Percentiles rank a stretch among this genome's conserved stretches.
These are phyloP conservation scores for Carnegiea gigantea DNA, from an alignment of 179 eudicot species.

Conservation along the genomic window DNA sequence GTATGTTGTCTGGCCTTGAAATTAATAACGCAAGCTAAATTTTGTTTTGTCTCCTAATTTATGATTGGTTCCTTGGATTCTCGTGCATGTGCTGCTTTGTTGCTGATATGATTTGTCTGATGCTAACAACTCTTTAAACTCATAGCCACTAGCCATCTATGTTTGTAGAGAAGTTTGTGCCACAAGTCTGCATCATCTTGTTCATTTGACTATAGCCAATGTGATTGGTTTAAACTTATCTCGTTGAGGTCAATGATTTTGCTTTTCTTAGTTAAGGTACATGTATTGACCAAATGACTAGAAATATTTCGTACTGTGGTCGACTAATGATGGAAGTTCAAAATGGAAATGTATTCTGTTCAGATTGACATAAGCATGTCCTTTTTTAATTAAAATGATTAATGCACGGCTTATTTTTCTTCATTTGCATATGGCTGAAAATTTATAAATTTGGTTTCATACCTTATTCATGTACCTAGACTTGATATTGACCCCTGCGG, in stretches of 20 bases:
- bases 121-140: not conserved
- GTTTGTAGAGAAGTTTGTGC: not conserved
- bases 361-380: not conserved
- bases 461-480: not conserved
- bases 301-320: not conserved
- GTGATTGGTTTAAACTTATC: not conserved
- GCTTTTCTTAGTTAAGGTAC: not conserved
- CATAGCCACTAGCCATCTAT: too few species aligned
- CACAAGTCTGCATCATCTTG: not conserved
- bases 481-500: not conserved
- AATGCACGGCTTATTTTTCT: too few species aligned
- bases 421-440: not conserved
- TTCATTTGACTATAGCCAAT: not conserved
- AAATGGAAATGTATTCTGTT: not conserved
- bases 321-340: not conserved
- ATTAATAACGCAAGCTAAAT: not conserved
- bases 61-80: not conserved
- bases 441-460: not conserved
- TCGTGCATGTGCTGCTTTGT: not conserved
- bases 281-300: not conserved
- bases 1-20: slow-evolving; percentile 34
- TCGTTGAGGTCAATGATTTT: not conserved
- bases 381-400: too few species aligned
- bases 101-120: slow-evolving; percentile 5
- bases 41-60: not conserved